Evolutionary conservation across 2,329 filamentous ascomycete species (phyloP), one percentile per base, ranked within the genome.

Genomic region (Cladosporium oxysporum): DNA sequence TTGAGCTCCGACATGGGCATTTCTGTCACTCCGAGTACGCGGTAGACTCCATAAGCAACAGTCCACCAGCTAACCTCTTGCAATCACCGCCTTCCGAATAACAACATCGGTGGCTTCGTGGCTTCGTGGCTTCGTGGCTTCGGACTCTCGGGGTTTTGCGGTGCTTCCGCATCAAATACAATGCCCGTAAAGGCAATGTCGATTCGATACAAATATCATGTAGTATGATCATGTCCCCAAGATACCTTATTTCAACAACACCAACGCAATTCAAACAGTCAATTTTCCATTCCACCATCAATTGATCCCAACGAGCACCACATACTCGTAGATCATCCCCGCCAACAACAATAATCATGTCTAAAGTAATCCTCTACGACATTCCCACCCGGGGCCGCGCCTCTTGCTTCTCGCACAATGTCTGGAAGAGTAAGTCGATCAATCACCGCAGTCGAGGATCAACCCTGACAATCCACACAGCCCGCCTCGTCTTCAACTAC

Each of bases 401-500:
- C n/a, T 53, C 59, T 14, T 62, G 59, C 44, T 62, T 50, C 44
- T 62, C 59, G 4, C 33, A 50, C 23, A 52, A 62, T 16, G 59
- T 62, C 26, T 62, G 59, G 59, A 62, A 62, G 28, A 52, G 35
- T 47, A 7, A 14, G 55, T 58, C 1, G 2, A 44, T 10, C 5
- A 1, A 44, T 44, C 6, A 1, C 7, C 0, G 10, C 16, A 10
- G 8, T 8, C 5, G 3, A 44, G 18, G n/a, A n/a, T 2, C 18
- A 5, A 1, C 5, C 16, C 49, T 28, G 28, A 44, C 37, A 6
- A 16, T 1, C 6, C 53, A 3, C 12, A 2, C 21, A 59, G 57
- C 35, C 33, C 79, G 80, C 64, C 71, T 82, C 23, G 76, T 81
- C 73, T 78, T 82, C 21, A 81, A 81, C 68, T 81, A 80, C 62